A percentile compares a stretch with the other conserved stretches of the same genome.
phyloP scores from a whole-genome alignment of 2,329 filamentous ascomycete genomes.

The Fusarium equiseti region DNA sequence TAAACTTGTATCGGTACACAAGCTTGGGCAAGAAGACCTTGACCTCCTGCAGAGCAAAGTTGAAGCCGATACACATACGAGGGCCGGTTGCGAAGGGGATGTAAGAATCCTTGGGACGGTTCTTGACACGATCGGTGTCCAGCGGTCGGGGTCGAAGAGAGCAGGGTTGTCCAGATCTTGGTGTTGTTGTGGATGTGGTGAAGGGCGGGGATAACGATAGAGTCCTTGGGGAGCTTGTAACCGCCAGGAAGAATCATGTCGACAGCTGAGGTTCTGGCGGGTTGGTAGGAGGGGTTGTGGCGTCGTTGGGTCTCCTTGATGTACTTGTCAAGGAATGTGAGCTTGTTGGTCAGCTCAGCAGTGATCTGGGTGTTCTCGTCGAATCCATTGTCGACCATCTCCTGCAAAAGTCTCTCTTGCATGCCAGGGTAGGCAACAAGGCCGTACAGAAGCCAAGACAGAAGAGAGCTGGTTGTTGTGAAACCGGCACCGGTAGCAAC shows the following conservation, averaged over 20 bases:
- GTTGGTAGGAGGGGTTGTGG: constrained; percentile 72
- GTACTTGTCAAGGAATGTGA: constrained; percentile 67
- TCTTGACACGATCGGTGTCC: constrained; percentile 66
- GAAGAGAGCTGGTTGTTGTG: constrained; percentile 68
- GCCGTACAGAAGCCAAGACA: constrained; percentile 69
- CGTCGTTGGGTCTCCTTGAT: constrained; percentile 71
- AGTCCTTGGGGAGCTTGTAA: constrained; percentile 65
- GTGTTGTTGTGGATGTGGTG: constrained; percentile 67
- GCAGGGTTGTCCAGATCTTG: constrained; percentile 67
- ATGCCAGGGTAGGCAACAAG: constrained; percentile 65
- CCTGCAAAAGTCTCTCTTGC: constrained; percentile 69
- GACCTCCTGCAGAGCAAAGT: constrained; percentile 71
- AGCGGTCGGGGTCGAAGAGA: constrained; percentile 70
- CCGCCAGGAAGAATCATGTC: constrained; percentile 71
- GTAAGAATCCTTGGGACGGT: constrained; percentile 64
- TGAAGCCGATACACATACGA: constrained; percentile 73
- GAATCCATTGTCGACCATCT: constrained; percentile 64
- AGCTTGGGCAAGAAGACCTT: constrained; percentile 70
- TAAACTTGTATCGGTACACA: constrained; percentile 69
- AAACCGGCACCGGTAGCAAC: constrained; percentile 70
- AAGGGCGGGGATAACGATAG: constrained; percentile 66
- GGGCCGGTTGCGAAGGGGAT: constrained; percentile 69
- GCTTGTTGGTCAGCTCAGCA: constrained; percentile 59
- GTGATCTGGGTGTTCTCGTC: constrained; percentile 59
- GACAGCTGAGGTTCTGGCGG: constrained; percentile 66